Conservation (phyloP, 116 monocot genomes). For the Phalaenopsis hybrid region DNA sequence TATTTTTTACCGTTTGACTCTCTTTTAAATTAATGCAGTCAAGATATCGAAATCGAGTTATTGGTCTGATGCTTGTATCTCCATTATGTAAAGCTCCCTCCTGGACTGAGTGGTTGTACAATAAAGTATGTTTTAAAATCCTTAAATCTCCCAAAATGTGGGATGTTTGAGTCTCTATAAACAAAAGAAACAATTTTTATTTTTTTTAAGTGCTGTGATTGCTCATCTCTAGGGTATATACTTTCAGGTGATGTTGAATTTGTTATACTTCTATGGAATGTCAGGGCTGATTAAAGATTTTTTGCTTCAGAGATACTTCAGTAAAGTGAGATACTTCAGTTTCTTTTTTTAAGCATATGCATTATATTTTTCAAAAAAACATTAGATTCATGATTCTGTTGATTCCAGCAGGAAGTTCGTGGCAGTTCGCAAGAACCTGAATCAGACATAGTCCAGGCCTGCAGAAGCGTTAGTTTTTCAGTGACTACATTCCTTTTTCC, state of each 20-base stretch:
- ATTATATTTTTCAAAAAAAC: too few relatives aligned
- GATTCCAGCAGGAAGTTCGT: slow-evolving; percentile 61
- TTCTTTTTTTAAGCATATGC: neutral
- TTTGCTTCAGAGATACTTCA: slow-evolving; percentile 88
- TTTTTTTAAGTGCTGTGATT: too few relatives aligned
- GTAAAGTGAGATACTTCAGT: slow-evolving; percentile 48
- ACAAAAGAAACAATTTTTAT: neutral
- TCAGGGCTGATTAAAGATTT: slow-evolving; percentile 78
- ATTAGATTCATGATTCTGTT: neutral
- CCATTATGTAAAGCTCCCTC: slow-evolving; percentile 90
- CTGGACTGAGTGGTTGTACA: slow-evolving; percentile 96
- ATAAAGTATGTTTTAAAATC: slow-evolving; percentile 44
- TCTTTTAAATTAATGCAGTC: slow-evolving; percentile 29
- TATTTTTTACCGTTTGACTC: neutral
- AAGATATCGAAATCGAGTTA: slow-evolving; percentile 70
- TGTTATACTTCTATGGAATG: slow-evolving; percentile 97
- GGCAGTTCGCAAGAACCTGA: slow-evolving; percentile 55
- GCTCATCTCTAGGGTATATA: neutral
- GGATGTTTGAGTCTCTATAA: neutral
- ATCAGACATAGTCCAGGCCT: slow-evolving; percentile 84
- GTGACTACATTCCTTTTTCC: neutral
- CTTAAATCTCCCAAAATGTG: neutral
- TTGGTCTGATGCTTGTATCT: slow-evolving; percentile 85
- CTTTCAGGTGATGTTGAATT: slow-evolving; percentile 69
- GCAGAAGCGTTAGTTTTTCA: slow-evolving; percentile 58